A percentile compares a stretch with the other conserved stretches of the same genome.
These are phyloP conservation scores for Globisporangium megalacanthum DNA, from an alignment of 352 stramenopile species.

Conservation along the genomic window DNA sequence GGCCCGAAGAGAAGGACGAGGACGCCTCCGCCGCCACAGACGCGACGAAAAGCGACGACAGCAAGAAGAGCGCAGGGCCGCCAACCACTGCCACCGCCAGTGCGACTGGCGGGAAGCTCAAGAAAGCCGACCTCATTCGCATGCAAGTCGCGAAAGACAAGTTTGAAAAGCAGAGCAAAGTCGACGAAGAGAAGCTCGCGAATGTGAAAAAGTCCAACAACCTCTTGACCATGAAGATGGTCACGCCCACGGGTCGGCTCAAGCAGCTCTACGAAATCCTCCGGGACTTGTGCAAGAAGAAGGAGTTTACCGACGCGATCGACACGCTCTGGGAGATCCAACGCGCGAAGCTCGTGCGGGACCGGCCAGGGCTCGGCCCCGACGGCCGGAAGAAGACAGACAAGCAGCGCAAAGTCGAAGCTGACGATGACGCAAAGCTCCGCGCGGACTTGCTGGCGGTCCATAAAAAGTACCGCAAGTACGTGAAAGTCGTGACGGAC, in stretches of 20 bases:
- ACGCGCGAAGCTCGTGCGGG: slow-evolving; percentile 53
- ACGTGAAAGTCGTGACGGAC: slow-evolving; percentile 70
- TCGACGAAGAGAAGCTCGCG: slow-evolving; percentile 84
- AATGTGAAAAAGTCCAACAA: slow-evolving; percentile 85
- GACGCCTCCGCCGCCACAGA: slow-evolving; percentile 2
- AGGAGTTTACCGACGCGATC: slow-evolving; percentile 80
- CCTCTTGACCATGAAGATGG: slow-evolving; percentile 83
- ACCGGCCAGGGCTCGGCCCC: slow-evolving; percentile 25
- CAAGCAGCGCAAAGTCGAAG: slow-evolving; percentile 65
- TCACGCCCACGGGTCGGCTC: slow-evolving; percentile 66
- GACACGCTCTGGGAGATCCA: slow-evolving; percentile 88
- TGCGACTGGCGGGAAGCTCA: slow-evolving; percentile 43
- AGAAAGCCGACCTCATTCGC: slow-evolving; percentile 84
- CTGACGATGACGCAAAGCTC: slow-evolving; percentile 74
- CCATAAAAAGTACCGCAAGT: slow-evolving; percentile 88
- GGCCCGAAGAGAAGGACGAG: slow-evolving; percentile 69
- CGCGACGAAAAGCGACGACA: background rate
- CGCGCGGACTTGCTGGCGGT: slow-evolving; percentile 52
- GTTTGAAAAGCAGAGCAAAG: slow-evolving; percentile 81
- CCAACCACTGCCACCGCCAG: background rate
- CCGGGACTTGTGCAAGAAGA: slow-evolving; percentile 77
- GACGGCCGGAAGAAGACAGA: slow-evolving; percentile 62
- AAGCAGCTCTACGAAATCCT: slow-evolving; percentile 87
- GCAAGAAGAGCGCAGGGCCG: slow-evolving; percentile 18
- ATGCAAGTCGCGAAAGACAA: slow-evolving; percentile 86